Conservation (phyloP, 2,329 filamentous ascomycete genomes). For the Pseudocercospora eumusae region DNA sequence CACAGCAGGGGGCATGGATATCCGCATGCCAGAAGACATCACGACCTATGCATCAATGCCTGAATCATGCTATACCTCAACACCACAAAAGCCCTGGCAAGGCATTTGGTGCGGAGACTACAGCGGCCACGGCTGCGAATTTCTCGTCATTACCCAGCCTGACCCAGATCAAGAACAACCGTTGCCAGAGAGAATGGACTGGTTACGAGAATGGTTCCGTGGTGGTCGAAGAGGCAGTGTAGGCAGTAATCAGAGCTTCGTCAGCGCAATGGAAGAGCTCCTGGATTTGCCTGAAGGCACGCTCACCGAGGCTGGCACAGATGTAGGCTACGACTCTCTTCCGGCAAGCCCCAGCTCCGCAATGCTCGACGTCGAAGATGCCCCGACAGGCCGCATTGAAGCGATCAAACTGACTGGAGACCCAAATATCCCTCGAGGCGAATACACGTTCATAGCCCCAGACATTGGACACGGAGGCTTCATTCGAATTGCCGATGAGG, state of each 20-base stretch:
- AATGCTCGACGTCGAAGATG: constrained; percentile 11
- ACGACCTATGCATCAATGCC: constrained; percentile 73
- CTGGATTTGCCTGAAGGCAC: background rate
- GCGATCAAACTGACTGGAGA: constrained; percentile 93
- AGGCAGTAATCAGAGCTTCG: constrained; percentile 28
- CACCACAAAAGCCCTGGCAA: constrained; percentile 74
- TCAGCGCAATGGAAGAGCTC: constrained; percentile 18
- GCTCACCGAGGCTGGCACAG: background rate
- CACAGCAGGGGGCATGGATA: constrained; percentile 44
- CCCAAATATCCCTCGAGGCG: constrained; percentile 81
- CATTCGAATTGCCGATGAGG: constrained; percentile 64
- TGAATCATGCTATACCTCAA: constrained; percentile 75
- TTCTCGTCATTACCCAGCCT: constrained; percentile 77
- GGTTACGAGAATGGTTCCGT: constrained; percentile 37
- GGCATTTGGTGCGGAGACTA: constrained; percentile 91
- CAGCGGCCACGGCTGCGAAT: constrained; percentile 83
- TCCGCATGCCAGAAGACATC: constrained; percentile 55
- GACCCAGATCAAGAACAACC: constrained; percentile 49
- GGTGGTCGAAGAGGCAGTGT: constrained; percentile 28
- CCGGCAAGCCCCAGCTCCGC: background rate
- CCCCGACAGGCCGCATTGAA: constrained; percentile 69
- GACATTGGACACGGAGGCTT: constrained; percentile 71
- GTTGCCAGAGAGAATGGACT: constrained; percentile 43
- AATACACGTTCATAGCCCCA: constrained; percentile 76
- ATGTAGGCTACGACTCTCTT: background rate